Conservation (phyloP, 768 basidiomycete species). For the Lentinula raphanica region DNA sequence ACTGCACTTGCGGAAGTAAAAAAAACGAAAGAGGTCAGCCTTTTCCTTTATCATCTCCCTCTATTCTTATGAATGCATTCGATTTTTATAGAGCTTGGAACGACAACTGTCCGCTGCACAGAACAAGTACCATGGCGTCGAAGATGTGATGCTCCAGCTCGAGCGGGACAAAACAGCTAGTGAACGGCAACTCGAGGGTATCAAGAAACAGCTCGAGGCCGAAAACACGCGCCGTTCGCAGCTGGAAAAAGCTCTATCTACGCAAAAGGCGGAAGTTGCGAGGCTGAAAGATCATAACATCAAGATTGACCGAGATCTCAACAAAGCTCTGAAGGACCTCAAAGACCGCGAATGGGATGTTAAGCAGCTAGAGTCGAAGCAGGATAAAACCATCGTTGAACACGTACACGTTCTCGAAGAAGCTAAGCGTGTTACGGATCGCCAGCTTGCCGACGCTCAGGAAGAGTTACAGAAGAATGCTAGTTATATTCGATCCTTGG, state of each 20-base stretch:
- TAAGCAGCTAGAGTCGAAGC: conserved; percentile 76
- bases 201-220: conserved; percentile 66
- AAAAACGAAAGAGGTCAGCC: conserved; percentile 69
- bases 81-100: conserved; percentile 55
- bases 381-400: conserved; percentile 98
- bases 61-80: conserved; percentile 4
- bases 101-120: conserved; percentile 70
- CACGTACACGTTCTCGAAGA: conserved; percentile 95
- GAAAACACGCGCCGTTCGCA: conserved; percentile 71
- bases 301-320: conserved; percentile 76
- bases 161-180: conserved; percentile 60
- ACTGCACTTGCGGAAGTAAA: conserved; percentile 53
- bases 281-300: conserved; percentile 62
- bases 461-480: conserved; percentile 69
- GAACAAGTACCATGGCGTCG: conserved; percentile 76
- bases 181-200: conserved; percentile 64
- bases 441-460: conserved; percentile 79
- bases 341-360: conserved; percentile 82
- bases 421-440: conserved; percentile 91
- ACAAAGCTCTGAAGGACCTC: conserved; percentile 74
- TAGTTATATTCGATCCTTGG: conserved; percentile 77
- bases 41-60: not conserved
- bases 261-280: conserved; percentile 64
- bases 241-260: conserved; percentile 59
- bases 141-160: conserved; percentile 80